Evolutionary conservation across 2,329 filamentous ascomycete species (phyloP), one percentile per base, ranked within the genome.

Genomic region (Phaeosphaeria sp.): DNA sequence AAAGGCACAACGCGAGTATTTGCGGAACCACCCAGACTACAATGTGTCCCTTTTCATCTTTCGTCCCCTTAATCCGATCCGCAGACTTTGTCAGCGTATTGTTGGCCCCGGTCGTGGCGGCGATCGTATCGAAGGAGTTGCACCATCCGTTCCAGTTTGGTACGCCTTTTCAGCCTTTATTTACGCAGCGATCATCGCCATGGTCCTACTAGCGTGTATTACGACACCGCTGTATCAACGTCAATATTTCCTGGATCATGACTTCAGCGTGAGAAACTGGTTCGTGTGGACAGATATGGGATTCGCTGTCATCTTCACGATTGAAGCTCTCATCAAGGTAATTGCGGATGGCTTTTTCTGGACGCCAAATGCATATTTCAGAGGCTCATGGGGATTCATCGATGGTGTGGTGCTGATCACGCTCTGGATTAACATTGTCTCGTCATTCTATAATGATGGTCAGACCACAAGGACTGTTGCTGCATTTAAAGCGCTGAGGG

Each of bases 291-390:
- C 91, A 13, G 95, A 99, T 75, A 83, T 96, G 77, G 89, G 91
- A 6, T 99, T 99, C 74, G 93, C 94, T 1, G 77, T 90, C 1
- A 78, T 99, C 15, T 99, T 99, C 79, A 91, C 90, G 0, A 73
- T 91, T 6, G 95, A 99, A 77, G 92, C 93, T 0, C 71, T 88
- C 6, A 93, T 99, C 79, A 99, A 99, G 76, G 89, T 96, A 54
- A 88, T 99, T 68, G 95, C 95, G 0, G 95, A 99, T 79, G 95
- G 95, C 7, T 91, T 97, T 68, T 91, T 97, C 75, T 98, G 92
- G 87, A 97, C 95, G 0, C 95, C 95, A 0, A 97, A 99, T 77
- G 96, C 96, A 2, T 99, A 97, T 74, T 92, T 97, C 75, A 89
- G 95, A 68, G 94, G 94, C 72, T 94, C 93, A 0, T 99, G 95